A percentile compares a stretch with the other conserved stretches of the same genome.
These are phyloP conservation scores for Hibiscus tridactylites DNA, from an alignment of 345 rosid species.

Conservation along the genomic window DNA sequence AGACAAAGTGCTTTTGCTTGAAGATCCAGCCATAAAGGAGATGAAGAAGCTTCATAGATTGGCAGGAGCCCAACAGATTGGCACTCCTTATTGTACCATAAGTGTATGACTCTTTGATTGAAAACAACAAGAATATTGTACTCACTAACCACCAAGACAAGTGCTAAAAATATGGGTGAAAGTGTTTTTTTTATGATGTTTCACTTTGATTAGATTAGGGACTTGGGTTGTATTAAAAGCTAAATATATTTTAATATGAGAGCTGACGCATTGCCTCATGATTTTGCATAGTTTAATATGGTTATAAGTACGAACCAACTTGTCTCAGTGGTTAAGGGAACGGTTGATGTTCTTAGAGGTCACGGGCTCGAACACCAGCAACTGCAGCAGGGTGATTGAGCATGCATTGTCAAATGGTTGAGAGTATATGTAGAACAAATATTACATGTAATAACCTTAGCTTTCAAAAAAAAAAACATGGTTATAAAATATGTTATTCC, in stretches of 20 bases:
- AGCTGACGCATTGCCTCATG: not conserved
- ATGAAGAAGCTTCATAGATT: constrained; percentile 53
- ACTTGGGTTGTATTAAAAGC: not conserved
- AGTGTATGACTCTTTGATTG: constrained; percentile 29
- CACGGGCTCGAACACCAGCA: too few relatives aligned
- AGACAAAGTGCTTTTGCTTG: constrained; percentile 67
- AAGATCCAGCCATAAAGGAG: constrained; percentile 82
- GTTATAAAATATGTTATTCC: not conserved
- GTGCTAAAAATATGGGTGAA: not conserved
- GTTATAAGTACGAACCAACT: not conserved
- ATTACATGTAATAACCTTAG: too few relatives aligned
- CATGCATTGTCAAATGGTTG: too few relatives aligned
- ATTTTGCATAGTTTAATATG: not conserved
- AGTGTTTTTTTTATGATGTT: not conserved
- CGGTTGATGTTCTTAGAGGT: too few relatives aligned
- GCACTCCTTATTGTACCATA: constrained; percentile 38
- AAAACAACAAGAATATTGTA: constrained; percentile 8
- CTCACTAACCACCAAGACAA: constrained; percentile 10
- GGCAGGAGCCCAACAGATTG: constrained; percentile 17
- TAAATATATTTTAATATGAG: too few relatives aligned
- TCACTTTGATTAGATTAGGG: constrained; percentile 5
- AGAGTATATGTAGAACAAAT: too few relatives aligned
- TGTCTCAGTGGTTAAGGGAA: too few relatives aligned
- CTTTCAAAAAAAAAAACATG: not conserved
- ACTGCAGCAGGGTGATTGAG: too few relatives aligned